Base-by-base conservation (phyloP, 1,284 basidiomycete species). In the Cryptococcus neoformans region DNA sequence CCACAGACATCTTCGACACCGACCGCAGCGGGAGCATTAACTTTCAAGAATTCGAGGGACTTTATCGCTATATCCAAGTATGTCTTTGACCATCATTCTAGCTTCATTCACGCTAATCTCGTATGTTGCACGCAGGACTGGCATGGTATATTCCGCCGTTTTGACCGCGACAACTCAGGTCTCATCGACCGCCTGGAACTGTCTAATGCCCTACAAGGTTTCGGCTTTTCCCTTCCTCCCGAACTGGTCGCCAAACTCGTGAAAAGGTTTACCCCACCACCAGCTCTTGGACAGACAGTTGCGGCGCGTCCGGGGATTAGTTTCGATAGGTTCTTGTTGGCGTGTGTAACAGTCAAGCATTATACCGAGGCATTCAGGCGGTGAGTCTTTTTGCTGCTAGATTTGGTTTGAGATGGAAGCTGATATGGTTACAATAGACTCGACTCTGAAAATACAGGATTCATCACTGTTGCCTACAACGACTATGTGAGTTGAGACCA, bases 301-400 rank as follows among this genome's bases (percentile, higher is more conserved):
- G 52, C 56, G 28, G 10, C 17, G 10, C 49, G 37, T 12, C 55
- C 57, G n/a, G 75, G 75, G 11, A 74, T 77, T 55, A 67, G 62
- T 45, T 77, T 77, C 58, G 75, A 77, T 65, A 57, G 75, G 48
- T 77, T 77, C 67, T 66, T 77, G 60, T 73, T 77, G 75, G 75
- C 75, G 40, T 77, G 75, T 53, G 75, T 77, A 9, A 75, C 75
- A 7, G 75, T 77, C 52, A 77, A 77, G 62, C 75, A 77, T 60
- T 77, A 69, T 53, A 75, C 75, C 2, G 75, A 77, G 64, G 67
- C 66, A 44, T 77, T 77, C 57, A 67, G 75, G 48, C 61, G 62
- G 64, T 67, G 45, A 46, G 65, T 65, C 11, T 6, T 35, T 8
- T 51, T 12, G 21, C 14, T 11, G 7, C 11, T 2, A 6, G 4